Evolutionary conservation across 371 early-diverging fungal genomes (phyloP), one percentile per base, ranked within the genome.

Genomic region (Haplosporangium sp.): DNA sequence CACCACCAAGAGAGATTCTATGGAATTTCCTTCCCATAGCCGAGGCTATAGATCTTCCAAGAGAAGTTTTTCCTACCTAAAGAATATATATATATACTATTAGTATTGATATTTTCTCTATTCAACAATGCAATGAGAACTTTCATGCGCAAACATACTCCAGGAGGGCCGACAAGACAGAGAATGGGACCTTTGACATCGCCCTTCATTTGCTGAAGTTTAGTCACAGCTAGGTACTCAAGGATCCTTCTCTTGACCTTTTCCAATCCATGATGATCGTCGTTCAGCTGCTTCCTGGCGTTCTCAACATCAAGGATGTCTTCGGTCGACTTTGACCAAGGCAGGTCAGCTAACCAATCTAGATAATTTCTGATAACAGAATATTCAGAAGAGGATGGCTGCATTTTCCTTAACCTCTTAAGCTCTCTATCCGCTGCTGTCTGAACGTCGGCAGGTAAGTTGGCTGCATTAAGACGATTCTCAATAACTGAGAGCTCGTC

Each of bases 1-100:
- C 93, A 65, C 97, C 97, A 20, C 97, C 97, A 27, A 96, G 83
- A 0, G 96, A 90, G 35, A 96, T 91, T 19, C 96, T 89, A 77
- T 95, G 89, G 72, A 96, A 96, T 70, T 92, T 89, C 17, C 97
- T 85, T 9, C 90, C 90, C 55, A 95, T 85, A 2, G 97, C 94
- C n/a, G 86, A 83, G 4, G 95, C 96, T 70, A 96, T 93, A 1
- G 92, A 92, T 67, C 89, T 86, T 5, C 94, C 97, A 11, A 96
- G 76, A 19, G 92, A 91, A 1, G 97, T 96, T 82, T 96, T 96
- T 19, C 97, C 97, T 5, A 95, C 79, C 79, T 78, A 61, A 17
- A 38, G 58, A 38, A 44, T 4, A 17, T 42, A 34, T 35, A 34
- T 35, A 64, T 34, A 15, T 7, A 38, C 15, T 13, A 1, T 34